Evolutionary conservation across 805 yeast genomes (phyloP).

Genomic region (Ogataea philodendri): DNA sequence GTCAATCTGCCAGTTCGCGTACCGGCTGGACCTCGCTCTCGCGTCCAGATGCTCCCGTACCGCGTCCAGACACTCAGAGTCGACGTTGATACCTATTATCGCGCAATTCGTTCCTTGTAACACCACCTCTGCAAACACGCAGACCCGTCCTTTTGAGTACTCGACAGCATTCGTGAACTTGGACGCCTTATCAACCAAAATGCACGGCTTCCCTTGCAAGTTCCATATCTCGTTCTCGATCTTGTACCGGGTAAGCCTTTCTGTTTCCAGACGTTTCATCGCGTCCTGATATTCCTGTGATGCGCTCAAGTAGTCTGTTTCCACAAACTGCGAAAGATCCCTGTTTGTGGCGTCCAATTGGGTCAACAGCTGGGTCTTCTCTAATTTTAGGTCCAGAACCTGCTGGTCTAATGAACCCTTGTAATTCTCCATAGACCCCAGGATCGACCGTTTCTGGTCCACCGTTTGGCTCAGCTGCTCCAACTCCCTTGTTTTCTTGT

Average conservation of each 20-base stretch:
- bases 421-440: slow-evolving; percentile 6
- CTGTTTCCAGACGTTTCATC: slow-evolving; percentile 10
- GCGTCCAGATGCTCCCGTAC: no score
- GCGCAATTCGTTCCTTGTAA: no score
- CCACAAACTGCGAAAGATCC: slow-evolving; percentile 12
- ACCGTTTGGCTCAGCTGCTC: not conserved
- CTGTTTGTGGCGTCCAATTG: slow-evolving; percentile 7
- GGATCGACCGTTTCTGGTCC: slow-evolving; percentile 6
- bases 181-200: slow-evolving; percentile 8
- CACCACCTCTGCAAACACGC: no score
- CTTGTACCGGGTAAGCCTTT: slow-evolving; percentile 22
- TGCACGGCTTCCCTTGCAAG: slow-evolving; percentile 18
- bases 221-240: slow-evolving; percentile 26
- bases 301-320: slow-evolving; percentile 2
- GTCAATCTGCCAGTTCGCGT: not conserved
- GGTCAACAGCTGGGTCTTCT: slow-evolving; percentile 10
- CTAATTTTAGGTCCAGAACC: slow-evolving; percentile 13
- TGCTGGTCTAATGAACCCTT: slow-evolving; percentile 19
- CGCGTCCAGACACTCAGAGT: no score
- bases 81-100: no score
- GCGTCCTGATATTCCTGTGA: slow-evolving; percentile 3
- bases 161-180: slow-evolving; percentile 1
- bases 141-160: slow-evolving; percentile 12
- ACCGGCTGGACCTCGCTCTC: not conserved
- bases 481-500: slow-evolving; percentile 3